phyloP scores from a whole-genome alignment of 2,329 filamentous ascomycete genomes.

The Curvularia spicifera region DNA sequence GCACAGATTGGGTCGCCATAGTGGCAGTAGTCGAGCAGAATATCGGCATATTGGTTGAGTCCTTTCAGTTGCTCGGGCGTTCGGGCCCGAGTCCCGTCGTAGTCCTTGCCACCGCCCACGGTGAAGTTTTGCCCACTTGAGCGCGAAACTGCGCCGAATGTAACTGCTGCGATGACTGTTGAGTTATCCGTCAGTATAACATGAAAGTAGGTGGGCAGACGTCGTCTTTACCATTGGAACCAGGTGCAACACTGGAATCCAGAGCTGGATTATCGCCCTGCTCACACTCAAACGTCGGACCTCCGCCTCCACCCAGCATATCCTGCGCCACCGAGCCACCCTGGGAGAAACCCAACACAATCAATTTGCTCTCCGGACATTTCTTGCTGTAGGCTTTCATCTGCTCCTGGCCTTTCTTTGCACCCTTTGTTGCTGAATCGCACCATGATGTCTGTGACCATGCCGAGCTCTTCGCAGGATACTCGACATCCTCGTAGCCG shows the following conservation, averaged over 20 bases:
- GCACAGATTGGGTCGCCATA: slow-evolving; percentile 68
- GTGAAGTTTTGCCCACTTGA: slow-evolving; percentile 33
- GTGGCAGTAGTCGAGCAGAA: slow-evolving; percentile 70
- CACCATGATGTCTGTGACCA: slow-evolving; percentile 37
- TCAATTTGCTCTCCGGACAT: slow-evolving; percentile 38
- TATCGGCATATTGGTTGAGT: slow-evolving; percentile 32
- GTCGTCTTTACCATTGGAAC: slow-evolving; percentile 26
- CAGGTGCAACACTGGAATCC: slow-evolving; percentile 26
- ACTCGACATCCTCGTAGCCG: slow-evolving; percentile 37
- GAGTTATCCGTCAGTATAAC: background rate
- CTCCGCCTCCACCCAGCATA: slow-evolving; percentile 40
- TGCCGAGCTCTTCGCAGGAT: slow-evolving; percentile 36
- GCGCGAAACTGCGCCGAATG: slow-evolving; percentile 37
- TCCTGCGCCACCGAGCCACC: slow-evolving; percentile 36
- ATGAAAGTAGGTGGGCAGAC: background rate
- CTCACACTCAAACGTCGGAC: slow-evolving; percentile 32
- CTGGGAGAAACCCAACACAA: slow-evolving; percentile 36
- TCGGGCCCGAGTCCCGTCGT: slow-evolving; percentile 31
- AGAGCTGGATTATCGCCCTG: slow-evolving; percentile 31
- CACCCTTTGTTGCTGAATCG: slow-evolving; percentile 33
- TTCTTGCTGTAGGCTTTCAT: slow-evolving; percentile 34
- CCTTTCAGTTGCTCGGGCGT: slow-evolving; percentile 24
- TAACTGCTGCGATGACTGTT: slow-evolving; percentile 35
- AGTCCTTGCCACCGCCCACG: slow-evolving; percentile 30
- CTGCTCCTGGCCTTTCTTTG: slow-evolving; percentile 32